phyloP scores from a whole-genome alignment of 176 grass and related monocot species.

The Oropetium thomaeum region DNA sequence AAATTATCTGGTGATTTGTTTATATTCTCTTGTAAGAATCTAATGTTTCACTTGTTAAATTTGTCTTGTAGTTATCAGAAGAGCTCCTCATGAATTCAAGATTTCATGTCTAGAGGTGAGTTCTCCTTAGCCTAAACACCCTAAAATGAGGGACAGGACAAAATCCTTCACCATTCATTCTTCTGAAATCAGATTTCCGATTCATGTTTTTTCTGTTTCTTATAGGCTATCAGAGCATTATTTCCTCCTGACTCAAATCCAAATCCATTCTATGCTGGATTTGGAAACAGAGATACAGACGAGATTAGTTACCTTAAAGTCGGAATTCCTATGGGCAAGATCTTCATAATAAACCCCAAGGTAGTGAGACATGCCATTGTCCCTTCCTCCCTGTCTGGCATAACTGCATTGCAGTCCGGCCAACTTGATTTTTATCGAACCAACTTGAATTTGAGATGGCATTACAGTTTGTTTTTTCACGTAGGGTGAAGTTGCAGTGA shows the following conservation, averaged over 20 bases:
- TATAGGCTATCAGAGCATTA: conserved; percentile 78
- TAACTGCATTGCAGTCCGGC: not conserved
- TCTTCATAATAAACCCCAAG: conserved; percentile 98
- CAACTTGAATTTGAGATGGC: not conserved
- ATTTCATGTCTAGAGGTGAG: conserved; percentile 94
- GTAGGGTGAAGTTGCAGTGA: conserved; percentile 94
- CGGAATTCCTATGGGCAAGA: conserved; percentile 91
- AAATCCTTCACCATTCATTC: not conserved
- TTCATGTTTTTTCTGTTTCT: conserved; percentile 25
- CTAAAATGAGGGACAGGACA: conserved; percentile 1
- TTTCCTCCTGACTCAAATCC: conserved; percentile 87
- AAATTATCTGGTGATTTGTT: not conserved
- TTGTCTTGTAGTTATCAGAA: conserved; percentile 88
- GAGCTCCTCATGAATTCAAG: conserved; percentile 99
- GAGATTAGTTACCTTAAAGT: conserved; percentile 95
- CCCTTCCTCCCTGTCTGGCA: not conserved
- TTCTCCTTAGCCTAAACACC: not conserved
- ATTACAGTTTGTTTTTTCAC: not conserved
- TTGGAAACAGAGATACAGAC: conserved; percentile 93
- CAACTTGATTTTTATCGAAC: too few relatives aligned
- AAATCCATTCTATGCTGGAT: conserved; percentile 98
- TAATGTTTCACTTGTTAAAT: conserved; percentile 29
- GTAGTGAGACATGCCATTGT: conserved; percentile 31
- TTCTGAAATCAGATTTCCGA: conserved; percentile 19
- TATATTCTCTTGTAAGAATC: conserved; percentile 17